phyloP scores from a whole-genome alignment of 2,329 filamentous ascomycete species.

The Myriosclerotinia scirpicola region DNA sequence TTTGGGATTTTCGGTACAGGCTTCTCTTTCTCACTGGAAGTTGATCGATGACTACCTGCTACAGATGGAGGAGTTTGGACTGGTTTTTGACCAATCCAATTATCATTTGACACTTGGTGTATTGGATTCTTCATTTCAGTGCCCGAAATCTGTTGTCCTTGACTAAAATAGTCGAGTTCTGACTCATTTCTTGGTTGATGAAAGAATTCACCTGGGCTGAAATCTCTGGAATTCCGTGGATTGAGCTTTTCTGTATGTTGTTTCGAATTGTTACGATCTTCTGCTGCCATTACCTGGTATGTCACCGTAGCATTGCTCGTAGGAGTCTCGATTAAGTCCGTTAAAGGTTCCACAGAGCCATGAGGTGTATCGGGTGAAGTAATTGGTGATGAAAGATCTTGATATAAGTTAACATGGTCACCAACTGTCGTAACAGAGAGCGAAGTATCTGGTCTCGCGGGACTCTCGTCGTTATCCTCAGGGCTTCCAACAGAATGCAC shows the following conservation, averaged over 20 bases:
- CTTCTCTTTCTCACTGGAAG: neutral
- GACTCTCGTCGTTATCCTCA: neutral
- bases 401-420: conserved; percentile 13
- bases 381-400: conserved; percentile 3
- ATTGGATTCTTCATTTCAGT: neutral
- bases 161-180: neutral
- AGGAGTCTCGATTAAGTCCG: neutral
- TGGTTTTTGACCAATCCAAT: neutral
- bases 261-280: conserved; percentile 13
- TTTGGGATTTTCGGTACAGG: neutral
- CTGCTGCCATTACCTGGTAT: conserved; percentile 1
- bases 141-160: neutral
- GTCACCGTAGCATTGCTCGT: neutral
- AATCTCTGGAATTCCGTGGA: conserved; percentile 12
- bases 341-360: neutral
- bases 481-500: neutral
- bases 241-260: neutral
- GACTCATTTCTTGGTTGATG: neutral
- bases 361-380: neutral
- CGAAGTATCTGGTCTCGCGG: conserved; percentile 7
- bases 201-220: conserved; percentile 2
- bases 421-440: conserved; percentile 5
- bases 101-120: neutral
- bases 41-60: neutral
- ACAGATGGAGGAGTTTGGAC: neutral